Evolutionary conservation across 805 yeast species (phyloP), one percentile per base, ranked within the genome.

Genomic region (Lipomyces sp.): DNA sequence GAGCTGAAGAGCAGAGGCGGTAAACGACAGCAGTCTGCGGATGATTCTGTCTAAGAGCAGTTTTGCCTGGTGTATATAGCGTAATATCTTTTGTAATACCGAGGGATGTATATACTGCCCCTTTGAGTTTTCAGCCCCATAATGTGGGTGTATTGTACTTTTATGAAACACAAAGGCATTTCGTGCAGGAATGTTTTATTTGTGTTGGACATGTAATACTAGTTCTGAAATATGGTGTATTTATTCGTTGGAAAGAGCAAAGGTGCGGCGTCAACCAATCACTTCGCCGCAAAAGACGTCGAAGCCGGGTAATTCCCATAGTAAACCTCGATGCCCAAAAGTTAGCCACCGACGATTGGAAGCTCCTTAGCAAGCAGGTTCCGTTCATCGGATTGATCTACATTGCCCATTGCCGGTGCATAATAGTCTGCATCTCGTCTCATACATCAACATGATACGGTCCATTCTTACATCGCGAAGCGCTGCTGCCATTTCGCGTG

Each of bases 1-100:
- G 97, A 88, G 70, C 68, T 72, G 34, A 65, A 61, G 57, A 64
- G 32, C n/a, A 53, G 64, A 7, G 51, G 62, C 8, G 48, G 48
- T 42, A 48, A 53, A 55, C 1, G 61, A 30, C 63, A 60, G 32
- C 64, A 35, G 18, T 35, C 64, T 13, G 45, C 59, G 11, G 64
- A 35, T 13, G 59, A 42, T 24, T 42, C 48, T 15, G 48, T n/a
- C 8, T 42, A 42, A 42, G n/a, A 11, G 18, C 6, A 24, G 48
- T n/a, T 42, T 8, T 6, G 48, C 7, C n/a, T n/a, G 8, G 24
- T 42, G 39, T 37, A 37, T 42, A 15, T 42, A 42, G 18, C 6
- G 48, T 15, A 24, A 15, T 4, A n/a, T n/a, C n/a, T n/a, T 42
- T 42, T 42, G 18, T 42, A 8, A 15, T 10, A 42, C 48, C 3